Evolutionary conservation across 805 yeast species (phyloP).

Genomic region (Dipodascopsis uninucleata): DNA sequence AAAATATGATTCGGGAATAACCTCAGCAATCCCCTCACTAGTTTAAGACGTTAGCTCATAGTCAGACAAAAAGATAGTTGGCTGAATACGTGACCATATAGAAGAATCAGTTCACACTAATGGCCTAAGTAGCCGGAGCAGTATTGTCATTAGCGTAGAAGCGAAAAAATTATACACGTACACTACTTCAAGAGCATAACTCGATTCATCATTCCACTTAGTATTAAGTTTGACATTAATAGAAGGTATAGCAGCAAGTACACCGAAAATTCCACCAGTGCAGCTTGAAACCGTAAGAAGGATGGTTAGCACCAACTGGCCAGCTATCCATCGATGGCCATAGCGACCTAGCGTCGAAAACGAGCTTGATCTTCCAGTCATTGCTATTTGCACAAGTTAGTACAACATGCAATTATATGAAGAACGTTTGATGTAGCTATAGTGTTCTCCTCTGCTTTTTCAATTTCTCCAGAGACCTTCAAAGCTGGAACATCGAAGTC

Average conservation of each 20-base stretch:
- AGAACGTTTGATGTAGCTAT: no score
- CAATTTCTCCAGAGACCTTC: no score
- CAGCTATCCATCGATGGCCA: no score
- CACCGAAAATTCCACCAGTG: no score
- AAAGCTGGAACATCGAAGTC: no score
- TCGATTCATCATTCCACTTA: slow-evolving; percentile 24
- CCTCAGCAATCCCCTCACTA: slow-evolving; percentile 36
- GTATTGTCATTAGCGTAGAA: neutral
- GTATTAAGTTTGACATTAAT: slow-evolving; percentile 9
- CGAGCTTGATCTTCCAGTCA: no score
- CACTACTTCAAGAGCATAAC: slow-evolving; percentile 22
- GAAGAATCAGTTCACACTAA: neutral
- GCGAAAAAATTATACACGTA: slow-evolving; percentile 4
- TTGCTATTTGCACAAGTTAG: no score
- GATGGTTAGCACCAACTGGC: no score
- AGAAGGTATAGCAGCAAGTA: slow-evolving; percentile 12
- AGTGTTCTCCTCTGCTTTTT: no score
- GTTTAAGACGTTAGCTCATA: neutral
- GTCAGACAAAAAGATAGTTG: neutral
- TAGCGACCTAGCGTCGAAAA: no score
- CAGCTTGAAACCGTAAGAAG: no score
- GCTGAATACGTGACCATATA: neutral
- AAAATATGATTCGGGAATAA: slow-evolving; percentile 35
- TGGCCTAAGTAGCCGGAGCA: neutral
- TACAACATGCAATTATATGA: no score